Evolutionary conservation across 768 basidiomycete species (phyloP), one percentile per base, ranked within the genome.

Genomic region (Lentinula aciculospora): DNA sequence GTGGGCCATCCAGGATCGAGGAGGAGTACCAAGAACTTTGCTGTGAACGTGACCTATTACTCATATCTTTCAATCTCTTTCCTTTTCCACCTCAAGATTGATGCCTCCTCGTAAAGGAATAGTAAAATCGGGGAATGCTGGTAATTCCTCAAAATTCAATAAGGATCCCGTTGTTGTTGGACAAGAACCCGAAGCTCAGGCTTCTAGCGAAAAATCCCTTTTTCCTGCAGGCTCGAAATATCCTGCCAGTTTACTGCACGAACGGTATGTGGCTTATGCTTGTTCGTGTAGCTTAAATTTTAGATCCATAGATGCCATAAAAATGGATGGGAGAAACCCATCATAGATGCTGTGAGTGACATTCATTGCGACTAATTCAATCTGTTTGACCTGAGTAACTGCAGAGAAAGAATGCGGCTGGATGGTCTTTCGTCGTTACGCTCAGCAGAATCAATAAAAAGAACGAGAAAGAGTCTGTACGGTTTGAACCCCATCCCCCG

Each of bases 151-250:
- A 31, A 93, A 90, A 61, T 63, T 75, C 37, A 74, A 69, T 44
- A 50, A 63, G 37, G 45, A 66, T 3, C 56, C 68, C 7, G 49
- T 62, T 23, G 60, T 60, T n/a, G 64, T 64, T 44, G 27, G 28
- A 13, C 27, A 15, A 39, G 13, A 29, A n/a, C 10, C 40, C 27
- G 19, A 47, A 69, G 53, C 56, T 66, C 1, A 29, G 8, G 17
- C 25, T 13, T 23, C 4, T 10, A 71, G 69, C 60, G 81, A 81
- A 32, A 82, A 81, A 57, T 80, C 86, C 0, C 71, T 95, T 34
- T 94, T 95, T 65, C 91, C 92, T 39, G 76, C 83, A 12, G 92
- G 92, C 19, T 94, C 81, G 61, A 96, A 97, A 72, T 89, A 83
- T 57, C 94, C 94, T 2, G 66, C 92, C 42, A 85, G 79, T 63